phyloP scores from a whole-genome alignment of 768 basidiomycete genomes.

The Lentinula boryana region DNA sequence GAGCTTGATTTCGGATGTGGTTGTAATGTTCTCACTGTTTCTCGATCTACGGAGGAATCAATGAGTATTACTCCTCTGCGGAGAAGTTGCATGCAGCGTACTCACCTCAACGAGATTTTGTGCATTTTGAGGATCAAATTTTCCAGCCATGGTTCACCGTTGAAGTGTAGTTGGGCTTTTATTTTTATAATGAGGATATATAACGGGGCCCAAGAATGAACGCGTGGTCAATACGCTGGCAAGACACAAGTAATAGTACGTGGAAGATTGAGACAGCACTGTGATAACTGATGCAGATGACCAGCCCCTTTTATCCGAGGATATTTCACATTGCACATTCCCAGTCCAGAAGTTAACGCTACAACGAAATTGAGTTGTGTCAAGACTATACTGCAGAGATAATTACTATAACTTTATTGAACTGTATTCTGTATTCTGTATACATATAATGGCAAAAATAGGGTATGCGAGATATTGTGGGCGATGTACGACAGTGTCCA shows the following conservation, averaged over 20 bases:
- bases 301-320: background rate
- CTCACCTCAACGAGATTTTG: constrained; percentile 86
- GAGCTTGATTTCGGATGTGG: background rate
- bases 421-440: background rate
- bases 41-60: constrained; percentile 64
- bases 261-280: background rate
- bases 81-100: background rate
- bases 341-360: background rate
- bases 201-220: constrained; percentile 11
- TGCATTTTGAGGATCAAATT: constrained; percentile 87
- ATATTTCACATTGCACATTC: background rate
- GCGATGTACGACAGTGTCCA: background rate
- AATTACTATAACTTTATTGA: background rate
- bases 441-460: background rate
- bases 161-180: background rate
- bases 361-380: background rate
- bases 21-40: constrained; percentile 65
- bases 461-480: background rate
- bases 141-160: constrained; percentile 33
- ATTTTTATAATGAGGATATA: no score
- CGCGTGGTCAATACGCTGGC: background rate
- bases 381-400: background rate
- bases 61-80: background rate
- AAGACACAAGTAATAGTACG: background rate
- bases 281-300: background rate